Conservation (phyloP, 768 basidiomycete genomes). For the Ramaria sp. region DNA sequence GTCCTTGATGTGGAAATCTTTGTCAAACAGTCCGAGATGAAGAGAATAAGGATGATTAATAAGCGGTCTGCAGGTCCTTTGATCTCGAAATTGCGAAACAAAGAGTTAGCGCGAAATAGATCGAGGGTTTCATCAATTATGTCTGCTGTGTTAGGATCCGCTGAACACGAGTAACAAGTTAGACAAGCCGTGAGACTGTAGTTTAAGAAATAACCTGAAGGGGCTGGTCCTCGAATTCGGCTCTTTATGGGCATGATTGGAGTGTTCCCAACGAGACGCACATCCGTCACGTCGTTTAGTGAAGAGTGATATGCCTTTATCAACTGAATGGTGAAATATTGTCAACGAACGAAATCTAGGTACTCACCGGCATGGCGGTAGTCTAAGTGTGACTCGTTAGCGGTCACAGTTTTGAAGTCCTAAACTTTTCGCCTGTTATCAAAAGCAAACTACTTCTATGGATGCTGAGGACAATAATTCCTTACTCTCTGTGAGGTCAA, state of each 20-base stretch:
- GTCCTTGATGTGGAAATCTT: slow-evolving; percentile 71
- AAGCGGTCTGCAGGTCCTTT: slow-evolving; percentile 94
- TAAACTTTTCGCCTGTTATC: background rate
- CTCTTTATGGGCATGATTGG: slow-evolving; percentile 85
- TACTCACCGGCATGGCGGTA: slow-evolving; percentile 17
- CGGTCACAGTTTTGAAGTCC: background rate
- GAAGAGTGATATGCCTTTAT: slow-evolving; percentile 90
- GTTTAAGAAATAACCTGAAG: slow-evolving; percentile 43
- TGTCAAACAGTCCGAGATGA: slow-evolving; percentile 92
- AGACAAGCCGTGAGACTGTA: background rate
- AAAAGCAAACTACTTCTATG: background rate
- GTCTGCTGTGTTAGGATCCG: slow-evolving; percentile 69
- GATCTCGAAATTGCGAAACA: slow-evolving; percentile 99
- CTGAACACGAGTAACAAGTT: slow-evolving; percentile 27
- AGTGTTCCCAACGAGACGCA: slow-evolving; percentile 81
- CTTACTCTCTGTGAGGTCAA: slow-evolving; percentile 32
- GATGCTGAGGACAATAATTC: slow-evolving; percentile 31
- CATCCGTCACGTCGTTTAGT: slow-evolving; percentile 77
- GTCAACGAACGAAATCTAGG: background rate
- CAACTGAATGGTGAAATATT: background rate
- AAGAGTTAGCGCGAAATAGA: slow-evolving; percentile 96
- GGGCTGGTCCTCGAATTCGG: slow-evolving; percentile 86
- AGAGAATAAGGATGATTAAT: slow-evolving; percentile 95
- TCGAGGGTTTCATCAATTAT: slow-evolving; percentile 94
- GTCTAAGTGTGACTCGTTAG: background rate